Base-by-base conservation (phyloP, 768 basidiomycete species). In the Gautieria morchelliformis region DNA sequence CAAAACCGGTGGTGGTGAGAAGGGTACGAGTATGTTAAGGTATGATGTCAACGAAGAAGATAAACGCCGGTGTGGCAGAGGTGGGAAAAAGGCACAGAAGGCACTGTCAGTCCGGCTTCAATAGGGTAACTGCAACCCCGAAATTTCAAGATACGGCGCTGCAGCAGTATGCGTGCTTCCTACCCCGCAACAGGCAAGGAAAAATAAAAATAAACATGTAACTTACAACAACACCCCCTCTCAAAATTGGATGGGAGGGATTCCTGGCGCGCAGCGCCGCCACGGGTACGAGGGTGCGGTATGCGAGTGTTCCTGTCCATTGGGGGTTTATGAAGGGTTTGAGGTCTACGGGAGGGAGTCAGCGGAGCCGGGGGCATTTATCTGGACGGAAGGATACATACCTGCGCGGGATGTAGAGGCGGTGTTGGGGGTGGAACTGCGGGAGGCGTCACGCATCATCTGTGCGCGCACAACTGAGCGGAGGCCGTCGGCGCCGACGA, bases 401-500 rank as follows among this genome's bases (percentile, higher is more conserved):
- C 27, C 27, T 27, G 27, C 27, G 27, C 27, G 27, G 27, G 27
- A 27, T 5, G 27, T 27, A 27, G 27, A 27, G 27, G 27, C 71
- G 6, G 71, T 69, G 2, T 72, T 72, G 19, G 52, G 37, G 15
- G 52, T 50, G 12, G 55, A 59, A 10, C 14, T 37, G 35, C 10
- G 35, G 35, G 35, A 37, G n/a, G 56, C 52, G 4, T n/a, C 35
- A 58, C 55, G 70, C 59, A 58, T 74, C 62, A 83, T 64, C 44
- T 48, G 52, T 7, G 61, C 58, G 20, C 76, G 71, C 19, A 71
- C 78, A 57, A 71, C 72, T 32, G 83, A 85, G 68, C 80, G 81
- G 58, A 86, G 59, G 4, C 84, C 84, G 61, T 87, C 85, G n/a
- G 83, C 84, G 39, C 84, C 85, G 53, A 87, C 68, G 44, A 89